A percentile compares a stretch with the other conserved stretches of the same genome.
These are phyloP conservation scores for Aspergillus leporis DNA, from an alignment of 495 filamentous ascomycete species.

Conservation along the genomic window DNA sequence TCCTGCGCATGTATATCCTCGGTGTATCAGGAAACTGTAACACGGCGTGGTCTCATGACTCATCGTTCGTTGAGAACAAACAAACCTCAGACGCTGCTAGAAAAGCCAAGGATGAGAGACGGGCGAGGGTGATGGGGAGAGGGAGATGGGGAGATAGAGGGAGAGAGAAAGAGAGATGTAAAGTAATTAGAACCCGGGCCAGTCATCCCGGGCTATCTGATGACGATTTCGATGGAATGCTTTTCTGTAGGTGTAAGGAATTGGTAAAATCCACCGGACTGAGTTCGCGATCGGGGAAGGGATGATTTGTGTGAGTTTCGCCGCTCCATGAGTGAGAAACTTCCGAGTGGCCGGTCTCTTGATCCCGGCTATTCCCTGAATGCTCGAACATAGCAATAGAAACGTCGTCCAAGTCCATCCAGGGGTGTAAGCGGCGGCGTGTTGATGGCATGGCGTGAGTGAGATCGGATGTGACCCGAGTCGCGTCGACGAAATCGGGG, in stretches of 20 bases:
- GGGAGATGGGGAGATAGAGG: not conserved
- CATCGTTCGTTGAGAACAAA: not conserved
- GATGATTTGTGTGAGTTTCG: conserved; percentile 32
- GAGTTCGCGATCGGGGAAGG: conserved; percentile 16
- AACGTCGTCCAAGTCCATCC: conserved; percentile 43
- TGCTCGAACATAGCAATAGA: conserved; percentile 51
- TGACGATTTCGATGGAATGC: not conserved
- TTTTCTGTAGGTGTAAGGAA: conserved; percentile 1
- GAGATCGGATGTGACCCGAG: conserved; percentile 43
- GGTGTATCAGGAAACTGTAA: not conserved
- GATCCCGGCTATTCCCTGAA: conserved; percentile 15
- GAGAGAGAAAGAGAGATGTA: not conserved
- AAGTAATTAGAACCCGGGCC: not conserved
- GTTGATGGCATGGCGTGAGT: conserved; percentile 37
- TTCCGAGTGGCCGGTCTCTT: conserved; percentile 28
- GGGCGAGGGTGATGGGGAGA: not conserved
- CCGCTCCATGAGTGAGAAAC: conserved; percentile 34
- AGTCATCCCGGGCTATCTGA: not conserved
- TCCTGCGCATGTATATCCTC: not conserved
- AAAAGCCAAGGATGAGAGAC: not conserved
- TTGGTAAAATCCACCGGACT: conserved; percentile 32
- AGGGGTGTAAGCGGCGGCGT: conserved; percentile 26
- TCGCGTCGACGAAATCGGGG: conserved; percentile 49
- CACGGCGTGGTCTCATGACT: not conserved
- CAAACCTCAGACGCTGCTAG: not conserved